Evolutionary conservation across 169 alveolate genomes (phyloP), one percentile per base, ranked within the genome.

Genomic region (Theileria orientalis): DNA sequence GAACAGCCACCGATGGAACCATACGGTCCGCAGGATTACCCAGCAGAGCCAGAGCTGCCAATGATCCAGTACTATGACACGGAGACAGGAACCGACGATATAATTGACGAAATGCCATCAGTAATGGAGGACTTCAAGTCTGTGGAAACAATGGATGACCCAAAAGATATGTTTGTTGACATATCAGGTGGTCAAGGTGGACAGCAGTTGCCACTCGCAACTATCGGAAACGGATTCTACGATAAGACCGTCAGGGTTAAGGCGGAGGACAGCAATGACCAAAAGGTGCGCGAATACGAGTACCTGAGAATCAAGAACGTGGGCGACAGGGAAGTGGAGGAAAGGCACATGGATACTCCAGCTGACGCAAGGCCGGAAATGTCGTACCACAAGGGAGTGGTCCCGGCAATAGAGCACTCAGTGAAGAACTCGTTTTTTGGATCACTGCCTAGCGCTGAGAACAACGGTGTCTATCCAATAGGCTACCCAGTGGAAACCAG

Each of bases 211-310:
- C 21, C 37, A 44, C 49, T 47, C 19, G 64, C 59, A 35, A 33
- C 29, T 29, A 44, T 1, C 35, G 66, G 52, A 74, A 37, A 49
- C 32, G 47, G 29, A 14, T 23, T 25, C 62, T 14, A 66, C 61
- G 60, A 49, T 33, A 49, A 49, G 60, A 49, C 60, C 21, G 25
- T 49, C 60, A 49, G 60, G 25, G 60, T 49, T 49, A 49, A 32
- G 25, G 25, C 60, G 35, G 60, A 49, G 30, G 67, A 16, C 2
- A 42, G 13, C 7, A 76, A 54, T 8, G 21, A n/a, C 30, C 61
- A 56, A 37, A 29, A 64, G 44, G 74, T 64, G 0, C 74, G 27
- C 19, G 74, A 64, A 46, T 64, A 64, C 30, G 74, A 64, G 8
- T 64, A 64, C 74, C 30, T 64, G 40, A 29, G 74, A 16, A 46